phyloP scores from a whole-genome alignment of 1,284 basidiomycete species.

The Tylopilus sp. region DNA sequence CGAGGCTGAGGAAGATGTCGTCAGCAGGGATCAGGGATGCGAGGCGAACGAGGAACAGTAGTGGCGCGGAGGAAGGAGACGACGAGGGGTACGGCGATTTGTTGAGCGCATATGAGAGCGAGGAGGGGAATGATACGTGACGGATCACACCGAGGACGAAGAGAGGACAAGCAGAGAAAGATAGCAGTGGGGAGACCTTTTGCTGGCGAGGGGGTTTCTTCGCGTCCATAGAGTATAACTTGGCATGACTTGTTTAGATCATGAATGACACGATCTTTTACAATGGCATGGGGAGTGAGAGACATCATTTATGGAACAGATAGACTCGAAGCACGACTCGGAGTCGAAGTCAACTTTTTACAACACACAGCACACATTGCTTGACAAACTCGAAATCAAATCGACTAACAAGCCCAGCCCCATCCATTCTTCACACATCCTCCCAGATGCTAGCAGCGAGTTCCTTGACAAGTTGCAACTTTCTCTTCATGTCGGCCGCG shows the following conservation, averaged over 20 bases:
- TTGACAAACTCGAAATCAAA: too few species aligned
- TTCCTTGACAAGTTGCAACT: slow-evolving; percentile 24
- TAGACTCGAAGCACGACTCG: too few species aligned
- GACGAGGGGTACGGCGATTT: slow-evolving; percentile 75
- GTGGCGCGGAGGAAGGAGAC: slow-evolving; percentile 66
- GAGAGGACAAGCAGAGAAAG: not conserved
- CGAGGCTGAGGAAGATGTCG: slow-evolving; percentile 40
- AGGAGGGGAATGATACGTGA: slow-evolving; percentile 39
- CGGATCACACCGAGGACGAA: too few species aligned
- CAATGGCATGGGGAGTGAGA: not conserved
- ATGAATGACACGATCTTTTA: not conserved
- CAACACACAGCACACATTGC: not conserved
- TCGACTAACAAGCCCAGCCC: too few species aligned
- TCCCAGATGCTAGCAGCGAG: slow-evolving; percentile 24
- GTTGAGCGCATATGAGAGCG: slow-evolving; percentile 74
- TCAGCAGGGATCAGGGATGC: slow-evolving; percentile 41
- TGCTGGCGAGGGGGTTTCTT: slow-evolving; percentile 1
- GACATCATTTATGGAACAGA: too few species aligned
- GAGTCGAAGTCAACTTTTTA: too few species aligned
- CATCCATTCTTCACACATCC: slow-evolving; percentile 8
- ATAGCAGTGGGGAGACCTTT: not conserved
- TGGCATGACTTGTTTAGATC: not conserved
- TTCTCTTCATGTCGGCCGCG: slow-evolving; percentile 22
- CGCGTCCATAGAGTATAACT: not conserved
- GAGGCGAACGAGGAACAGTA: slow-evolving; percentile 49